phyloP scores from a whole-genome alignment of 225 moss, liverwort and hornwort species.

The Physcomitrium patens region DNA sequence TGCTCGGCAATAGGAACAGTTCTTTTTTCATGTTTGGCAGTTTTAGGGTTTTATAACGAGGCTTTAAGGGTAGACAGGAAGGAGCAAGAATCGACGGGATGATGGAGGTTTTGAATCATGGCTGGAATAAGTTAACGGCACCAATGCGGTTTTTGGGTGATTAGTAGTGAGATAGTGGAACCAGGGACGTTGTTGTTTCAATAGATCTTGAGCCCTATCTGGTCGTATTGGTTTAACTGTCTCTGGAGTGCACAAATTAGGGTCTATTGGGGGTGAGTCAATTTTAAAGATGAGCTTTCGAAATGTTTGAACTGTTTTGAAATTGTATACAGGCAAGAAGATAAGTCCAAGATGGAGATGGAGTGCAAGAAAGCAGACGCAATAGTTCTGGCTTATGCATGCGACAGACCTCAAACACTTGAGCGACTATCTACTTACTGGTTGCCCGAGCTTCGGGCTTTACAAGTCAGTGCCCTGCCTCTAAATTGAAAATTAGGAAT shows the following conservation, averaged over 20 bases:
- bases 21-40: not conserved
- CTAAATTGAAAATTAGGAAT: slow-evolving; percentile 18
- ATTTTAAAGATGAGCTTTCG: slow-evolving; percentile 2
- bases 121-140: not conserved
- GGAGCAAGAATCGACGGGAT: not conserved
- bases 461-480: slow-evolving; percentile 64
- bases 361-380: slow-evolving; percentile 99
- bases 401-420: slow-evolving; percentile 85
- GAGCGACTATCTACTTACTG: slow-evolving; percentile 88
- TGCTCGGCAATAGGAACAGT: not conserved
- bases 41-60: slow-evolving; percentile 30
- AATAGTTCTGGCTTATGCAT: slow-evolving; percentile 91
- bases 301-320: slow-evolving; percentile 13
- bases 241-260: not conserved
- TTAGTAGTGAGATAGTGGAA: not conserved
- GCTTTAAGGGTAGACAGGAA: not conserved
- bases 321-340: slow-evolving; percentile 67
- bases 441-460: slow-evolving; percentile 86
- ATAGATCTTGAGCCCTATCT: not conserved
- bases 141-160: slow-evolving; percentile 2
- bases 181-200: not conserved
- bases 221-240: not conserved
- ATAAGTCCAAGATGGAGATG: slow-evolving; percentile 75
- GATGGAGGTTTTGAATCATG: not conserved
- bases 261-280: not conserved